Conservation (phyloP, 148 eudicot genomes). For the Oxyria digyna region DNA sequence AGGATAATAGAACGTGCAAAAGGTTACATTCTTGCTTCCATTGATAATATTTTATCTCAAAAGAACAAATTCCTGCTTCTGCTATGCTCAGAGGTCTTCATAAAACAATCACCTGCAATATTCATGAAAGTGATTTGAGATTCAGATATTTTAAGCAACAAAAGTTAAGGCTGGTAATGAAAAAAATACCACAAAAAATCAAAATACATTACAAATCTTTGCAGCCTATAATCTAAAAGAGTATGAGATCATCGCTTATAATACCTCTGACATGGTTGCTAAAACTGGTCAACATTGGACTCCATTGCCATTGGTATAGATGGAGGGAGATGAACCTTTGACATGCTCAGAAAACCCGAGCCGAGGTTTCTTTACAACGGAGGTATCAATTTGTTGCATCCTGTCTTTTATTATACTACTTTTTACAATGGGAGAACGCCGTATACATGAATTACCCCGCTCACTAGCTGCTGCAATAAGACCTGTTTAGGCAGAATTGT, state of each 20-base stretch:
- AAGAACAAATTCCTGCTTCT: conserved; percentile 1
- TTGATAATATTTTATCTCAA: background rate
- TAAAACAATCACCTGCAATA: conserved; percentile 5
- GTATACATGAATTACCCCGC: conserved; percentile 42
- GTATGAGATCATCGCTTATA: background rate
- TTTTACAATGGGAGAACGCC: background rate
- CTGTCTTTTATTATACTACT: conserved; percentile 9
- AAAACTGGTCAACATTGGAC: conserved; percentile 31
- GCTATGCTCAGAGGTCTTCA: background rate
- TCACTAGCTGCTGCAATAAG: conserved; percentile 82
- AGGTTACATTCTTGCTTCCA: too few relatives aligned
- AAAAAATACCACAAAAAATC: too few relatives aligned
- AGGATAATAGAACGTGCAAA: conserved; percentile 2
- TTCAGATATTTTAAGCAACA: background rate
- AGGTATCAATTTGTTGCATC: conserved; percentile 11
- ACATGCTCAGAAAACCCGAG: background rate
- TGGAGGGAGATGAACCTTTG: conserved; percentile 17
- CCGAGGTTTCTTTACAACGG: conserved; percentile 5
- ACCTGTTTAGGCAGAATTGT: conserved; percentile 28
- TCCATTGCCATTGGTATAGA: conserved; percentile 53
- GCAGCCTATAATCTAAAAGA: too few relatives aligned
- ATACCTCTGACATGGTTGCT: background rate
- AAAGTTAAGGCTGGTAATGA: background rate
- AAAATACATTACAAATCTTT: too few relatives aligned
- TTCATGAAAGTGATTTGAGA: background rate